Conservation (phyloP, 2,329 filamentous ascomycete species). For the Aspergillus persii region DNA sequence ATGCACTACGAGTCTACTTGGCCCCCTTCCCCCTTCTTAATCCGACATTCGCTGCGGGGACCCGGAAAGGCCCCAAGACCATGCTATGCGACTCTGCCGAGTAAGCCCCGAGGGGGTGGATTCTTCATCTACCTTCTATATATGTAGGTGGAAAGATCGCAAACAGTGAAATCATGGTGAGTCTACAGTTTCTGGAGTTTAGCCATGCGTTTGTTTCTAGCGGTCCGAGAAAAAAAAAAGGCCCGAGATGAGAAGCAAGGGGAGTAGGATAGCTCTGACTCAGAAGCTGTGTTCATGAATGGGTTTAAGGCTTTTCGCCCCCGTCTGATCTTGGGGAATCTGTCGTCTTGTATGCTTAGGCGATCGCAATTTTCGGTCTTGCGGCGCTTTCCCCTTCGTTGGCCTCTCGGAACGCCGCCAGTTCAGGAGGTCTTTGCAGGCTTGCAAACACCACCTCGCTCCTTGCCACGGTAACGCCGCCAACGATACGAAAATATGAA, state of each 20-base stretch:
- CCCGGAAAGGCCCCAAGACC: background rate
- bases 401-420: background rate
- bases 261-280: background rate
- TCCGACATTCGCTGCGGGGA: background rate
- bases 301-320: constrained; percentile 1
- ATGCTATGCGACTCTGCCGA: background rate
- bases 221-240: no score
- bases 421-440: constrained; percentile 5
- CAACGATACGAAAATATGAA: constrained; percentile 31
- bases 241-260: no score
- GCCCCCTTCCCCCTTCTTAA: no score
- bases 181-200: no score
- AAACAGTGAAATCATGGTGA: background rate
- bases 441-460: constrained; percentile 17
- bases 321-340: background rate
- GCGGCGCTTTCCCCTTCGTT: constrained; percentile 25
- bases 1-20: no score
- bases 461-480: constrained; percentile 31
- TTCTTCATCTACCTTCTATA: background rate
- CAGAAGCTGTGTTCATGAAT: constrained; percentile 7
- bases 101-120: background rate
- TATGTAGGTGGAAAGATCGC: background rate
- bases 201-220: no score
- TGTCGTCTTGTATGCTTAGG: constrained; percentile 9
- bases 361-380: constrained; percentile 3